phyloP scores from a whole-genome alignment of 257 asterid species.

The Dorcoceras hygrometricum region DNA sequence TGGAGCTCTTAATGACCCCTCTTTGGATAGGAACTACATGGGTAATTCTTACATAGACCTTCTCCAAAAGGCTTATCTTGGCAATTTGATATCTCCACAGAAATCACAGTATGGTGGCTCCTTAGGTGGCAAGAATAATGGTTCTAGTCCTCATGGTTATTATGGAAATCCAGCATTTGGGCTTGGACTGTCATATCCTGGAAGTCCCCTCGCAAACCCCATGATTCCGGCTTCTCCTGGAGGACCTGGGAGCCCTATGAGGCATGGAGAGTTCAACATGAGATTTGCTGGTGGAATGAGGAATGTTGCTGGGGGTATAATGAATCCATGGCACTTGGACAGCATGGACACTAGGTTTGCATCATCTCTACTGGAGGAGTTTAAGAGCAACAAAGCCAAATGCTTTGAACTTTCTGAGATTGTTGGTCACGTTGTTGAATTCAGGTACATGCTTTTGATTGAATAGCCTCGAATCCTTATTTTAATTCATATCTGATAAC shows the following conservation, averaged over 20 bases:
- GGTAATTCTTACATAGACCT: slow-evolving; percentile 47
- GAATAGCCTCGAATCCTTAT: not conserved
- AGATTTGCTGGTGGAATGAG: slow-evolving; percentile 42
- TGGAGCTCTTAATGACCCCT: slow-evolving; percentile 41
- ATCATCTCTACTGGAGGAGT: slow-evolving; percentile 66
- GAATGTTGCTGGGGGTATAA: slow-evolving; percentile 40
- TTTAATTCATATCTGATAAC: not conserved
- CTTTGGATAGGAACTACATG: slow-evolving; percentile 34
- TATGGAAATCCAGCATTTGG: slow-evolving; percentile 52
- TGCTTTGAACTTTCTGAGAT: slow-evolving; percentile 74
- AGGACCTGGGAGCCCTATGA: slow-evolving; percentile 47
- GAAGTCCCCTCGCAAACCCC: slow-evolving; percentile 44
- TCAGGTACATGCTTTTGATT: slow-evolving; percentile 46
- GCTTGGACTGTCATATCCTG: slow-evolving; percentile 45
- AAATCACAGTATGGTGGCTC: slow-evolving; percentile 55
- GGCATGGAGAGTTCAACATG: slow-evolving; percentile 46
- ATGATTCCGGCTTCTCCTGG: slow-evolving; percentile 42
- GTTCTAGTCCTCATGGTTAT: slow-evolving; percentile 40
- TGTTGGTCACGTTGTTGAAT: slow-evolving; percentile 82
- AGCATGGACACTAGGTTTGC: slow-evolving; percentile 49
- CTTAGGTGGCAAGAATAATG: slow-evolving; percentile 11
- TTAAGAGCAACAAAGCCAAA: slow-evolving; percentile 64
- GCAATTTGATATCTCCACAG: slow-evolving; percentile 36
- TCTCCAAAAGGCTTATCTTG: slow-evolving; percentile 62
- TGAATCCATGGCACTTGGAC: slow-evolving; percentile 56